Evolutionary conservation across 768 basidiomycete genomes (phyloP).

Genomic region (Nidularia sp.): DNA sequence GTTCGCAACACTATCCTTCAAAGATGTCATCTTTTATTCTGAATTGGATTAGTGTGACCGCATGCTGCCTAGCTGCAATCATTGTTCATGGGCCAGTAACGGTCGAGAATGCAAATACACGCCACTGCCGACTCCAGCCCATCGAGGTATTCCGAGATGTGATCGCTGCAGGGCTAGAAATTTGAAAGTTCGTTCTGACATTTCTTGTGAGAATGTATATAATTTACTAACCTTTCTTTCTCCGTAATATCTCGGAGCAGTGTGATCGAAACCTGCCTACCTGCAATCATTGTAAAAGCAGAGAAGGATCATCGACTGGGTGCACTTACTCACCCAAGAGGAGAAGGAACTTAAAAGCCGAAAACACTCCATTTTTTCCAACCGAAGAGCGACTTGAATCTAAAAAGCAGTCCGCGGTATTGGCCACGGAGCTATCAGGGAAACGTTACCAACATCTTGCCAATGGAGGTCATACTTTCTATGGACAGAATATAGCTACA

Average conservation of each 20-base stretch:
- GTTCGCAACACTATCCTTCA: conserved; percentile 24
- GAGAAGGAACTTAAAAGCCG: conserved; percentile 37
- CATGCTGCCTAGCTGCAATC: conserved; percentile 66
- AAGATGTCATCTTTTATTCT: neutral
- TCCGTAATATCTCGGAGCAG: conserved; percentile 22
- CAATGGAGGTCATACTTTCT: too few species aligned
- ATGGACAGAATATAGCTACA: too few species aligned
- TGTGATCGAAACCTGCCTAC: conserved; percentile 71
- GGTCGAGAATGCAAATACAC: conserved; percentile 64
- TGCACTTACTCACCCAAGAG: conserved; percentile 78
- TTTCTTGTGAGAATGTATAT: too few species aligned
- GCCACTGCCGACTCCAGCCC: conserved; percentile 70
- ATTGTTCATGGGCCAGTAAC: conserved; percentile 63
- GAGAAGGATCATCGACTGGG: conserved; percentile 33
- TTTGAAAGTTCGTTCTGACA: conserved; percentile 46
- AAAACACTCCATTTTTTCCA: neutral
- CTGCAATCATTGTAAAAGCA: conserved; percentile 63
- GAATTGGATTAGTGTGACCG: conserved; percentile 54
- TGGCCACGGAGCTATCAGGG: too few species aligned
- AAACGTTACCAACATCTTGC: too few species aligned
- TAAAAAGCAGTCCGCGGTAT: too few species aligned
- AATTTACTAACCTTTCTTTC: neutral
- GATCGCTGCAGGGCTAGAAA: conserved; percentile 67
- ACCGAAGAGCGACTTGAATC: too few species aligned
- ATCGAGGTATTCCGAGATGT: conserved; percentile 70